A percentile compares a stretch with the other conserved stretches of the same genome.
phyloP scores from a whole-genome alignment of 306 rosid species.

The Abrus precatorius region DNA sequence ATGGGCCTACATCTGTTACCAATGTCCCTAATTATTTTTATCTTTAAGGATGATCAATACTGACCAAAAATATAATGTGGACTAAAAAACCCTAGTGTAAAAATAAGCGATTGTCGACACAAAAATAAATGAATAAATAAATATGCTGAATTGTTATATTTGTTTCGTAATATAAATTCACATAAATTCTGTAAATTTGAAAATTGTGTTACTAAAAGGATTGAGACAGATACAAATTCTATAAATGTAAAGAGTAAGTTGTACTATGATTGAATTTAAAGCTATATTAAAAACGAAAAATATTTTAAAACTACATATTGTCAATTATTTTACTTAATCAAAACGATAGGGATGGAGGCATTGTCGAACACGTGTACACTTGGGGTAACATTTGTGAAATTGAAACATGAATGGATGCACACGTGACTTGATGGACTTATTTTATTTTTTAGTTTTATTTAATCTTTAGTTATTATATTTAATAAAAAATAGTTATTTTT shows the following conservation, averaged over 20 bases:
- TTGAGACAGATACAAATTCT: background rate
- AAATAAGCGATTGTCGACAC: background rate
- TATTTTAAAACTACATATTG: background rate
- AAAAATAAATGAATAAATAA: background rate
- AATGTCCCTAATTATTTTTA: background rate
- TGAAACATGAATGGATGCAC: background rate
- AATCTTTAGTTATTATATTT: background rate
- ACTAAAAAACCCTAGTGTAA: background rate
- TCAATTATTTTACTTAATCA: background rate
- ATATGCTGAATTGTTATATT: background rate
- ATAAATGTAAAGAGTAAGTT: background rate
- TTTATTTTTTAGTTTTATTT: background rate
- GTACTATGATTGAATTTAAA: background rate
- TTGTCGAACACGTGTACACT: background rate
- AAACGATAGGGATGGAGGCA: background rate
- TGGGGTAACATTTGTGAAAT: background rate
- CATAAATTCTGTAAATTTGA: background rate
- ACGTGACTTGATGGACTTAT: background rate
- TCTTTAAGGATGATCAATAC: slow-evolving; percentile 11
- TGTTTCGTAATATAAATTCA: background rate
- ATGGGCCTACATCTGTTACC: slow-evolving; percentile 48
- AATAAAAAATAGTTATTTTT: too few relatives aligned
- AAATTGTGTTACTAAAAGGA: background rate
- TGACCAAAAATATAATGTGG: background rate
- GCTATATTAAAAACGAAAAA: background rate